phyloP scores from a whole-genome alignment of 352 stramenopile species.

The Globisporangium cederbergense region DNA sequence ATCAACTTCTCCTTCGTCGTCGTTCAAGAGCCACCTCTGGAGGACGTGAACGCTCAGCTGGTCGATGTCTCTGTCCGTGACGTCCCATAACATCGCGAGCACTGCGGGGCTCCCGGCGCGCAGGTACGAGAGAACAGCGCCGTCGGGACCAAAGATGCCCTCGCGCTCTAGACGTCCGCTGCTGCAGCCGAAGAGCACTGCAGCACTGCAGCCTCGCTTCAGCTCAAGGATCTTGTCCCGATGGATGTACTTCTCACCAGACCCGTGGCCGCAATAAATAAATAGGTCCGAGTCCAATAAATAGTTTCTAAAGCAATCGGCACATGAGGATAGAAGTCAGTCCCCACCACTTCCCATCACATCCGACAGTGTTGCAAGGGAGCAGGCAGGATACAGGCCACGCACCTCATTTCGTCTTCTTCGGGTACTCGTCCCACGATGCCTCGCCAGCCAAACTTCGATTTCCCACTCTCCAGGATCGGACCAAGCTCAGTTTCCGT shows the following conservation, averaged over 20 bases:
- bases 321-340: background rate
- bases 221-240: slow-evolving; percentile 69
- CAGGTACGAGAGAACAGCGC: slow-evolving; percentile 94
- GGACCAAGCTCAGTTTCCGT: slow-evolving; percentile 61
- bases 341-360: background rate
- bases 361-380: background rate
- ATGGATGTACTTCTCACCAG: slow-evolving; percentile 91
- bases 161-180: slow-evolving; percentile 88
- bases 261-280: slow-evolving; percentile 98
- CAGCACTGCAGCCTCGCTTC: slow-evolving; percentile 52
- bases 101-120: slow-evolving; percentile 89
- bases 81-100: slow-evolving; percentile 99
- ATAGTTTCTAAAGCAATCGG: slow-evolving; percentile 26
- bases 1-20: slow-evolving; percentile 28
- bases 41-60: slow-evolving; percentile 75
- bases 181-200: slow-evolving; percentile 97
- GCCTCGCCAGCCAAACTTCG: slow-evolving; percentile 47
- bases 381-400: background rate
- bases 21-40: slow-evolving; percentile 60
- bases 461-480: slow-evolving; percentile 33
- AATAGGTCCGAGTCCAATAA: slow-evolving; percentile 83
- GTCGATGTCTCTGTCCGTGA: slow-evolving; percentile 98
- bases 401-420: slow-evolving; percentile 48
- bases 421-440: slow-evolving; percentile 46
- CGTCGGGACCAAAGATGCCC: slow-evolving; percentile 92